Evolutionary conservation across 306 rosid species (phyloP), one percentile per base, ranked within the genome.

Genomic region (Corylus americana): DNA sequence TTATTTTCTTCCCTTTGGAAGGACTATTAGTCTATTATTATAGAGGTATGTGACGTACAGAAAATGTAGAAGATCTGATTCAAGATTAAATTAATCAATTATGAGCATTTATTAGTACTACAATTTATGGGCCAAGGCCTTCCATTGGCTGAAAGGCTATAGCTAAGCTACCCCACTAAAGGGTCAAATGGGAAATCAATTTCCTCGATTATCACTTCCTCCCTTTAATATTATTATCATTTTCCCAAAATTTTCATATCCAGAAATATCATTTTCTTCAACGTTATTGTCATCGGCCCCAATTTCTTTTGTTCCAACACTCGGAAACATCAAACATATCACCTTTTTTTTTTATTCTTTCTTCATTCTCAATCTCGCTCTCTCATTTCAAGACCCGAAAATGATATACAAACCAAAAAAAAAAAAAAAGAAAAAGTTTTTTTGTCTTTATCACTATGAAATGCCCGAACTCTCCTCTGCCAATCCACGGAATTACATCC

Each of bases 321-420:
- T 10, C 10, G 10, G 25, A 10, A 27, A 58, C 9, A 11, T 11
- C 39, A 25, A 35, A 39, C 25, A 39, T 5, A 39, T 39, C 5
- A 39, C 44, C 39, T 39, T 39, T 39, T 5, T 39, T 39, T 39
- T 39, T 4, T 39, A 35, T 35, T 39, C 42, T 55, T 61, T 8
- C 27, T 16, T 50, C 7, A 44, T 70, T 76, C 78, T 35, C 64
- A n/a, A 78, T 83, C 76, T 67, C 74, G 50, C 74, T 58, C 50
- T 11, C 39, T 49, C 44, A 22, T 13, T 49, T 12, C 14, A 18
- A 47, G 5, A 66, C 44, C 49, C 6, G 48, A 35, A 42, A 42
- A 64, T 5, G 57, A 57, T 66, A 12, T 22, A 58, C 68, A 37
- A 25, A 45, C 42, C 37, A 0, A 49, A 73, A 74, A 11, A 62